Conservation (phyloP, 495 filamentous ascomycete genomes). For the Daldinia bambusicola region DNA sequence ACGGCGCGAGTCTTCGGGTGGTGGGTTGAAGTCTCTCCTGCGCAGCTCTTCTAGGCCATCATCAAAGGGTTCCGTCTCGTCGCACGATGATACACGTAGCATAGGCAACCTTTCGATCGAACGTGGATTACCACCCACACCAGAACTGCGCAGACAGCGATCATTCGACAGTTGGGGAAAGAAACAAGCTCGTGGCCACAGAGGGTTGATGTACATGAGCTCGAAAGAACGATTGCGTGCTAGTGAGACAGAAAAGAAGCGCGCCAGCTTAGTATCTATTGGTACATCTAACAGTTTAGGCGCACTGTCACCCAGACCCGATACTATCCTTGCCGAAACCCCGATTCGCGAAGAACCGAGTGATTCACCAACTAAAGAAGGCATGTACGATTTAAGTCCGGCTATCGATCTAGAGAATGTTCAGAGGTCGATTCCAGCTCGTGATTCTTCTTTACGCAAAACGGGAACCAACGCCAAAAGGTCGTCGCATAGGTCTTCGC, state of each 20-base stretch:
- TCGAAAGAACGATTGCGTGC: conserved; percentile 66
- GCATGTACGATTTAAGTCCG: conserved; percentile 30
- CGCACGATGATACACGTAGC: conserved; percentile 64
- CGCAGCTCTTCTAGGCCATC: conserved; percentile 55
- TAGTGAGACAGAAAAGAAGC: conserved; percentile 63
- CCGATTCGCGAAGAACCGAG: conserved; percentile 63
- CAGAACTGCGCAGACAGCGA: conserved; percentile 56
- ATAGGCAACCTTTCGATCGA: conserved; percentile 70
- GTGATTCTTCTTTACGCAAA: conserved; percentile 76
- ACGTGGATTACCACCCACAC: conserved; percentile 55
- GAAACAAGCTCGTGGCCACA: conserved; percentile 61
- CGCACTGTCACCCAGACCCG: conserved; percentile 50
- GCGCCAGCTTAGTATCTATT: conserved; percentile 52
- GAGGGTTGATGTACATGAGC: conserved; percentile 68
- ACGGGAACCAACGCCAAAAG: conserved; percentile 54
- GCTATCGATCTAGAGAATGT: conserved; percentile 32
- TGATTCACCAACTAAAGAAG: conserved; percentile 46
- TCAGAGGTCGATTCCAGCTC: conserved; percentile 67
- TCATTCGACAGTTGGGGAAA: conserved; percentile 65
- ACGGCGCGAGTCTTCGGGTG: conserved; percentile 54
- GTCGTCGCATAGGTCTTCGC: conserved; percentile 51
- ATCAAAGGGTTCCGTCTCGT: conserved; percentile 61
- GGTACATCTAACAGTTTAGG: conserved; percentile 47
- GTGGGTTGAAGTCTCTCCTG: conserved; percentile 55
- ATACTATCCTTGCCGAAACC: conserved; percentile 62